Percentiles rank a stretch among this genome's conserved stretches.
These are phyloP conservation scores for Eucalyptus cladocalyx DNA, from an alignment of 345 rosid species.

Conservation along the genomic window DNA sequence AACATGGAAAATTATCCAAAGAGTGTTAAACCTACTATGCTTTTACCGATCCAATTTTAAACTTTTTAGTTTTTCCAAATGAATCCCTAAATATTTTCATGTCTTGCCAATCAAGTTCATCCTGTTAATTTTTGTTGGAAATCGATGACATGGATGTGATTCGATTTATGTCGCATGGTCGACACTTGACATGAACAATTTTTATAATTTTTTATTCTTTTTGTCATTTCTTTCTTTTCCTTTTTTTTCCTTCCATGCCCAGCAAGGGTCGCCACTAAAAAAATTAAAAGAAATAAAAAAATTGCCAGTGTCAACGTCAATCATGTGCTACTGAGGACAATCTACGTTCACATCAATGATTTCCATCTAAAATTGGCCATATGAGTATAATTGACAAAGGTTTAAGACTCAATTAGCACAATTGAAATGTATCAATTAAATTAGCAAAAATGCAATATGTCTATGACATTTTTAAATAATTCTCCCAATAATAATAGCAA, in stretches of 20 bases:
- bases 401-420: neutral
- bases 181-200: no score
- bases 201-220: no score
- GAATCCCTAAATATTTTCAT: fast-evolving
- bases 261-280: fast-evolving
- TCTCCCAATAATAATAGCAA: neutral
- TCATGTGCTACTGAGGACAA: no score
- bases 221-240: neutral
- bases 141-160: fast-evolving
- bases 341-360: fast-evolving
- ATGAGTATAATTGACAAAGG: fast-evolving
- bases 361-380: fast-evolving
- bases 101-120: neutral
- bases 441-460: neutral
- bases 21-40: neutral
- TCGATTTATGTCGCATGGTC: no score
- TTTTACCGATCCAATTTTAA: neutral
- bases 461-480: neutral
- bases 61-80: neutral
- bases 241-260: neutral
- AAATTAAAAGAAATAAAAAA: neutral
- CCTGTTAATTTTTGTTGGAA: fast-evolving
- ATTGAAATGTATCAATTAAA: neutral
- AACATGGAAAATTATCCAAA: neutral
- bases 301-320: fast-evolving